Conservation (phyloP, 345 rosid species). For the Atalantia buxifolia region DNA sequence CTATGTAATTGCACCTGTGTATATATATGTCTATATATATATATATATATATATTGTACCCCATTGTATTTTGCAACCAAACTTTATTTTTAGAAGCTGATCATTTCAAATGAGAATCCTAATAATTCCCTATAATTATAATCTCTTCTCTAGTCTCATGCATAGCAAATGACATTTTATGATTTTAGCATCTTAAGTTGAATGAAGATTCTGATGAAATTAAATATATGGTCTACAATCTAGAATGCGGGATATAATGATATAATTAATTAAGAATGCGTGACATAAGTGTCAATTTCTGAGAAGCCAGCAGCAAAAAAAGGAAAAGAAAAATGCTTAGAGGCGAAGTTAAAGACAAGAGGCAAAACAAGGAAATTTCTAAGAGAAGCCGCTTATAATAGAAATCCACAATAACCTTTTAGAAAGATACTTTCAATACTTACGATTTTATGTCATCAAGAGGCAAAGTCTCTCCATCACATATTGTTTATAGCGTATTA, state of each 20-base stretch:
- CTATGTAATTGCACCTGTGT: too few species aligned
- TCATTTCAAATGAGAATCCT: neutral
- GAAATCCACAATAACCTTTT: neutral
- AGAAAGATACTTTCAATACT: neutral
- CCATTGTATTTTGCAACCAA: neutral
- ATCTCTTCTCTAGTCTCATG: neutral
- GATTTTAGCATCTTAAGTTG: neutral
- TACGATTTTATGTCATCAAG: constrained; percentile 2
- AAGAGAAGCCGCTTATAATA: neutral
- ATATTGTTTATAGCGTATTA: neutral
- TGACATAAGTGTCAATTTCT: neutral
- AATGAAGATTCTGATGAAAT: neutral
- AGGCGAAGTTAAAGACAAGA: constrained; percentile 23
- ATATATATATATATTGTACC: too few species aligned
- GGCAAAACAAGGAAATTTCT: neutral
- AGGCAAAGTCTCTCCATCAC: constrained; percentile 32
- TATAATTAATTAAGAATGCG: constrained; percentile 2
- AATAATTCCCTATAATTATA: neutral
- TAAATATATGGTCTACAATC: too few species aligned
- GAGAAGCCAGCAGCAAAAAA: neutral
- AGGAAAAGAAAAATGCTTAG: constrained; percentile 4
- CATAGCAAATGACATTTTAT: too few species aligned
- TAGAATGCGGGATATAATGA: neutral
- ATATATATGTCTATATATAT: too few species aligned
- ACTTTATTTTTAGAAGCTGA: too few species aligned